phyloP scores from a whole-genome alignment of 2,329 filamentous ascomycete genomes.

The Phaeoacremonium minimum region DNA sequence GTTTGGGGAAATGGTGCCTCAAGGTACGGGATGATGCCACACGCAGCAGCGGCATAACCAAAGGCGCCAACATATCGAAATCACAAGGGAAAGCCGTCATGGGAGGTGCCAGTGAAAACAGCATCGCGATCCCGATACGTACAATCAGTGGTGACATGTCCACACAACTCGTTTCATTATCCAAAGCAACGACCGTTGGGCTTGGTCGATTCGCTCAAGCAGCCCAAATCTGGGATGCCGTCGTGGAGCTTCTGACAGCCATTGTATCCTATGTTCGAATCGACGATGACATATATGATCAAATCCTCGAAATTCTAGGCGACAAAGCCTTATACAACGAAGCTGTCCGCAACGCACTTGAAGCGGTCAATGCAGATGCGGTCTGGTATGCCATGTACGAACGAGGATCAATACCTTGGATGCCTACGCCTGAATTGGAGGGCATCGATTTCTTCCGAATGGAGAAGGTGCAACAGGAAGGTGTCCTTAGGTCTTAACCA shows the following conservation, averaged over 20 bases:
- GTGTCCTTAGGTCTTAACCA: too few relatives aligned
- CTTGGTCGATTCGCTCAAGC: slow-evolving; percentile 58
- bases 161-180: slow-evolving; percentile 6
- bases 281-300: slow-evolving; percentile 67
- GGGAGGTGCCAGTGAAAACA: background rate
- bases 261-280: slow-evolving; percentile 61
- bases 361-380: slow-evolving; percentile 65
- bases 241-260: slow-evolving; percentile 52
- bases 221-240: slow-evolving; percentile 60
- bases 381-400: slow-evolving; percentile 66
- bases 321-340: slow-evolving; percentile 41
- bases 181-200: slow-evolving; percentile 21
- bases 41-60: slow-evolving; percentile 11
- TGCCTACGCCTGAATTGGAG: slow-evolving; percentile 34
- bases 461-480: slow-evolving; percentile 2
- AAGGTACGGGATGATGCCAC: slow-evolving; percentile 35
- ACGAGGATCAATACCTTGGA: slow-evolving; percentile 31
- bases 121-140: slow-evolving; percentile 27
- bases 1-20: slow-evolving; percentile 45
- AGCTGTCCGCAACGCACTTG: slow-evolving; percentile 53
- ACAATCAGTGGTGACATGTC: slow-evolving; percentile 12
- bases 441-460: slow-evolving; percentile 31
- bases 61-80: background rate
- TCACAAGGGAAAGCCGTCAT: background rate
- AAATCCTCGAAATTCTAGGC: slow-evolving; percentile 60